Evolutionary conservation across 2,329 filamentous ascomycete species (phyloP).

Genomic region (Coleophoma cylindrospora): DNA sequence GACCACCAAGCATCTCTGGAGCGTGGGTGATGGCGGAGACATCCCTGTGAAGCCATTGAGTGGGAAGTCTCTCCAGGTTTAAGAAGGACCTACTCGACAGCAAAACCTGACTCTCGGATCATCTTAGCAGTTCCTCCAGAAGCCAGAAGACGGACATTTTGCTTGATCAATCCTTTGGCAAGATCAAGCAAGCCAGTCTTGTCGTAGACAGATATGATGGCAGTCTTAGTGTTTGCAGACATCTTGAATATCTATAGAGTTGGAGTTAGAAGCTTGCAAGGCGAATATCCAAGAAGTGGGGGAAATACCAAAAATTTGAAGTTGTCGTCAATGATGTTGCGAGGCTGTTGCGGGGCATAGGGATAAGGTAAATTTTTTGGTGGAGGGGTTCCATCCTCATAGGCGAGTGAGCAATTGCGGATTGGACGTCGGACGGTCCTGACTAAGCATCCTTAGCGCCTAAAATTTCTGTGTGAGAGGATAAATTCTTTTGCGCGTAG

Average conservation of each 20-base stretch:
- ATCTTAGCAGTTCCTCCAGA: constrained; percentile 94
- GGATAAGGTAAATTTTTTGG: no score
- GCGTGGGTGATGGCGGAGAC: constrained; percentile 96
- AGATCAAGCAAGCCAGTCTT: constrained; percentile 94
- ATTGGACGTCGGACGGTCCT: no score
- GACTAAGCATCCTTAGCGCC: no score
- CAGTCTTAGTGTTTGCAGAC: constrained; percentile 31
- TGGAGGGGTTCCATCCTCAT: no score
- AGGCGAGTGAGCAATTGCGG: no score
- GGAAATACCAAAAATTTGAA: no score
- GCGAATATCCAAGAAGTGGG: no score
- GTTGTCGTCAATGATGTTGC: no score
- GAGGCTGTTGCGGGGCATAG: no score
- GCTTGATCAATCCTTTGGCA: constrained; percentile 82
- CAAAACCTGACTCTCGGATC: constrained; percentile 93
- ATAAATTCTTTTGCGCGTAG: no score
- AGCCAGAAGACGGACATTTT: constrained; percentile 87
- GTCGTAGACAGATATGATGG: constrained; percentile 97
- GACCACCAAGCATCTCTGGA: constrained; percentile 91
- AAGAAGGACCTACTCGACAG: constrained; percentile 70
- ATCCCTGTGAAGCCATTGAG: constrained; percentile 54
- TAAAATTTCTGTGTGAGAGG: no score
- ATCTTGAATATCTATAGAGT: neutral
- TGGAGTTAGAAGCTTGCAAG: no score
- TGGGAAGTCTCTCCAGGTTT: neutral